Conservation (phyloP, 139 green algal species). For the Chlamydomonas schloesseri region DNA sequence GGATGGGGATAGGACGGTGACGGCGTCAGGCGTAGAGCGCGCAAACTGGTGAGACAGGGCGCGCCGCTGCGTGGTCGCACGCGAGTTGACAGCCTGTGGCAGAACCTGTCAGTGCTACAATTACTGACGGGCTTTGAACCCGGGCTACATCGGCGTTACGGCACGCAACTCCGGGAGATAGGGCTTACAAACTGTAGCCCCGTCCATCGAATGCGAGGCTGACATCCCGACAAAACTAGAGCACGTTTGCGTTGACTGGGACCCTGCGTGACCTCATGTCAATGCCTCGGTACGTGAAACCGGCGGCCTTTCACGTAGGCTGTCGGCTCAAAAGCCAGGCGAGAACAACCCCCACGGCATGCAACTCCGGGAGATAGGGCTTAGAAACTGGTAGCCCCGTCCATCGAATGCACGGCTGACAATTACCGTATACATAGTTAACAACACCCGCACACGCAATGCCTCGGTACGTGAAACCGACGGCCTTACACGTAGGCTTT, state of each 20-base stretch:
- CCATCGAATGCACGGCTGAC: slow-evolving; percentile 37
- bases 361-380: slow-evolving; percentile 33
- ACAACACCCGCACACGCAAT: too few relatives aligned
- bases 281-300: slow-evolving; percentile 5
- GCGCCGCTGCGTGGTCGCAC: too few relatives aligned
- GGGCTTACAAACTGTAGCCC: not conserved
- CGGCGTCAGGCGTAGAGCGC: too few relatives aligned
- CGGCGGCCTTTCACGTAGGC: not conserved
- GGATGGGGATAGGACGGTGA: too few relatives aligned
- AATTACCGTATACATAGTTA: too few relatives aligned
- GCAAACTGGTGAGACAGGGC: too few relatives aligned
- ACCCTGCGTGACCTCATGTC: too few relatives aligned
- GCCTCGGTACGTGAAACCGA: not conserved
- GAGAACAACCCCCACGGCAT: not conserved
- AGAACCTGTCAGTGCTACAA: not conserved
- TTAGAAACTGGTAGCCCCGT: not conserved
- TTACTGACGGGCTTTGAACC: slow-evolving; percentile 37
- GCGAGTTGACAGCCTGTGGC: slow-evolving; percentile 40
- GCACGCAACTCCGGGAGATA: slow-evolving; percentile 31
- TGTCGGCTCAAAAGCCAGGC: slow-evolving; percentile 19
- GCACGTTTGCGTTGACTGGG: not conserved
- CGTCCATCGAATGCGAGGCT: slow-evolving; percentile 23
- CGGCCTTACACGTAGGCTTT: not conserved
- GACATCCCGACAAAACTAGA: not conserved
- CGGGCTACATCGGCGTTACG: not conserved